Conservation (phyloP, 306 rosid genomes). For the Pueraria montana region DNA sequence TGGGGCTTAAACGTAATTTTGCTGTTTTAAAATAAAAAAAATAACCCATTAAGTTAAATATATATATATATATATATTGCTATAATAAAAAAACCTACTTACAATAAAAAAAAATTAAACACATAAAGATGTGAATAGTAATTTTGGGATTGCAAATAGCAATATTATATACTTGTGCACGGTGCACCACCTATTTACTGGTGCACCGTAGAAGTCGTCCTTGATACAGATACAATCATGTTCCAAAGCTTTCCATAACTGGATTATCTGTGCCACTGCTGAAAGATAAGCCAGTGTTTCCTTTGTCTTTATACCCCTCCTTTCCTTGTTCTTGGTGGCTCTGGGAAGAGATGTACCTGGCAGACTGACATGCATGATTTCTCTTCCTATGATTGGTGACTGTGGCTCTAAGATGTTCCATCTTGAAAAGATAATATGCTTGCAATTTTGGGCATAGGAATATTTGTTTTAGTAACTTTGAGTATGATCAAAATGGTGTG, state of each 20-base stretch:
- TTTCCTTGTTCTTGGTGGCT: slow-evolving; percentile 37
- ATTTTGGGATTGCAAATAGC: too few relatives aligned
- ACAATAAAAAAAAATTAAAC: too few relatives aligned
- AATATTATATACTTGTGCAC: too few relatives aligned
- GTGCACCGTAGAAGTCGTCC: too few relatives aligned
- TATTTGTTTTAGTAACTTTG: background rate
- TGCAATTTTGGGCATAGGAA: slow-evolving; percentile 35
- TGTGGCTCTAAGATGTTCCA: slow-evolving; percentile 41
- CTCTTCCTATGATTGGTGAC: slow-evolving; percentile 54
- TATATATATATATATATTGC: too few relatives aligned
- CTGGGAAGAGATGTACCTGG: slow-evolving; percentile 41
- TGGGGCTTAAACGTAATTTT: too few relatives aligned
- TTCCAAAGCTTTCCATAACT: slow-evolving; percentile 45
- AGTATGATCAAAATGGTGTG: slow-evolving; percentile 29
- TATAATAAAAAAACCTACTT: too few relatives aligned
- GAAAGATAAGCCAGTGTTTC: slow-evolving; percentile 48
- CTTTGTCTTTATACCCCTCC: slow-evolving; percentile 43
- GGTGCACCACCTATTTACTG: too few relatives aligned
- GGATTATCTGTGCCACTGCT: slow-evolving; percentile 48
- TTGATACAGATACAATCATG: slow-evolving; percentile 38
- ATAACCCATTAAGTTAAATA: too few relatives aligned
- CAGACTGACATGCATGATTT: slow-evolving; percentile 41
- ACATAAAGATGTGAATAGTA: too few relatives aligned
- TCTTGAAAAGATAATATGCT: slow-evolving; percentile 42
- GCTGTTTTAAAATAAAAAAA: too few relatives aligned